Evolutionary conservation across 2,329 filamentous ascomycete genomes (phyloP).

Genomic region (Fusarium pseudoanthophilum): DNA sequence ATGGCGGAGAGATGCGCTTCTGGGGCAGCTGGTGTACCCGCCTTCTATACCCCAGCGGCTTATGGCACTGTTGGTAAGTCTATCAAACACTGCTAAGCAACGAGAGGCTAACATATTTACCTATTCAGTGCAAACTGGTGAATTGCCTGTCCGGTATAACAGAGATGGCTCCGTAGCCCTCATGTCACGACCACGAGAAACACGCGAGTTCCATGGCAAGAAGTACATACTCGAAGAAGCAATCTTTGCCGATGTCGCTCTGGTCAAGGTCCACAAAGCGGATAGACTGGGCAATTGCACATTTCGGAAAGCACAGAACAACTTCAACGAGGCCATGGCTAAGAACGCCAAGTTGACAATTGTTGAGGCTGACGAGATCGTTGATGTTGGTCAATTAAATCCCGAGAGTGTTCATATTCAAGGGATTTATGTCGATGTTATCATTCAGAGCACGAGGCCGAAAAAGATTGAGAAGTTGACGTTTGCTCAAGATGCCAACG

Average conservation of each 20-base stretch:
- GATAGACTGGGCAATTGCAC: conserved; percentile 89
- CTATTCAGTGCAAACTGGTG: conserved; percentile 77
- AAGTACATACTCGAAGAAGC: conserved; percentile 87
- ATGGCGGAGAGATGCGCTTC: conserved; percentile 86
- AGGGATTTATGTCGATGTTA: conserved; percentile 87
- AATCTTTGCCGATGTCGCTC: conserved; percentile 88
- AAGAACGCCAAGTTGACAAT: conserved; percentile 89
- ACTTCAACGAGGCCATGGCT: conserved; percentile 93
- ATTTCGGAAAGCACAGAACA: conserved; percentile 85
- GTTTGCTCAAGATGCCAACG: not conserved
- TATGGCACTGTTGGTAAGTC: conserved; percentile 73
- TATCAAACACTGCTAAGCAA: too few relatives aligned
- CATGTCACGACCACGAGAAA: conserved; percentile 80
- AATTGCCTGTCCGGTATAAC: conserved; percentile 82
- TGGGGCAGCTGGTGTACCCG: conserved; percentile 87
- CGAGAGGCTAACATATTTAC: rapidly evolving
- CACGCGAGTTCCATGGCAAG: conserved; percentile 89
- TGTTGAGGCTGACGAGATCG: conserved; percentile 89
- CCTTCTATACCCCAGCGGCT: conserved; percentile 89
- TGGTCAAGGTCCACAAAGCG: conserved; percentile 91
- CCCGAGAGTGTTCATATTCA: conserved; percentile 85
- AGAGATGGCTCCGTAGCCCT: conserved; percentile 75
- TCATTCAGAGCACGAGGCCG: conserved; percentile 78
- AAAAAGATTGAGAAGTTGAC: conserved; percentile 84
- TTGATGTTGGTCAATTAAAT: conserved; percentile 84